Base-by-base conservation (phyloP, 225 moss, liverwort and hornwort species). In the Physcomitrium patens region DNA sequence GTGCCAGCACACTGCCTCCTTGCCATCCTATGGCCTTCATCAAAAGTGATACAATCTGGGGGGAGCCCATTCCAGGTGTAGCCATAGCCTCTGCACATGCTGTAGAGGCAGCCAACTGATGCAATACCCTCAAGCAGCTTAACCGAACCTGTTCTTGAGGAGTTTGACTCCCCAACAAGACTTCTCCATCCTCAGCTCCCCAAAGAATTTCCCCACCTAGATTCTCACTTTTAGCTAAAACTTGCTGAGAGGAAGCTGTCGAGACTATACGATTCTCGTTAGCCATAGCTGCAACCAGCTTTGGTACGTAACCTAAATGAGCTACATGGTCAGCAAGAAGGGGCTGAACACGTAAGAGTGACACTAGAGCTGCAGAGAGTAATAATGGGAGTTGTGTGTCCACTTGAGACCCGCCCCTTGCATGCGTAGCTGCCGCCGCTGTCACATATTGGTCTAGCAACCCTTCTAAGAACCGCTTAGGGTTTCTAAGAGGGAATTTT, bases 1-100 rank as follows among this genome's bases (percentile, higher is more conserved):
- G 75, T n/a, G 93, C 93, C 69, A 93, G 84, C 7, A 93, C 93
- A 83, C 89, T 93, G 43, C 93, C 93, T 55, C 93, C 91, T 81
- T 91, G 93, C 93, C 93, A 93, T 41, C 93, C 93, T 53, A 93
- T 93, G 78, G 91, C 93, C 83, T 93, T 93, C 93, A 93, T 93
- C 48, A 93, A 81, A 56, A 93, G 79, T 61, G 93, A 91, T 67
- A 93, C 93, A 63, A 93, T 89, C 93, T 93, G 93, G 28, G 89
- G 91, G 2, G 86, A 85, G 46, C 91, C 91, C 75, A 93, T 77
- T 79, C 93, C 91, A 65, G 93, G 93, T 72, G 93, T 93, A 48
- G 93, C 93, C 93, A 93, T 93, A 49, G 93, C 93, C 75, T 93
- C 93, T 18, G 93, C 93, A 85, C 93, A 93, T 23, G 91, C 87